Base-by-base conservation (phyloP, 306 rosid species). In the Medicago arabica region DNA sequence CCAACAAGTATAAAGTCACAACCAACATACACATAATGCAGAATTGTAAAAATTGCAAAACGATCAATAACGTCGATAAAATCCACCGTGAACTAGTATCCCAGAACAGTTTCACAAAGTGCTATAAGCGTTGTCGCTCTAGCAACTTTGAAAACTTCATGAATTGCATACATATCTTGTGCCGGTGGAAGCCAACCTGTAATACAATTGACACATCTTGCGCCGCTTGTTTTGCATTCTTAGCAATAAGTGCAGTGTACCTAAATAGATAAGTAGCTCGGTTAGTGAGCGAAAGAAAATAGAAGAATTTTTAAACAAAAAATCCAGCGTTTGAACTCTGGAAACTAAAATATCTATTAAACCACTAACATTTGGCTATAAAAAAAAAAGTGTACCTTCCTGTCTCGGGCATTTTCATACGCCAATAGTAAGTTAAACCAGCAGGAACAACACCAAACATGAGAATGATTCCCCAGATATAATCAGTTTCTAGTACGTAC, bases 391-490 rank as follows among this genome's bases (percentile, higher is more conserved):
- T 25, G 71, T 80, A 80, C 11, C 84, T 62, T 1, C 80, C 84
- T 2, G 84, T 80, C 50, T 80, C 84, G 0, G 84, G 84, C 84
- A 80, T 80, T 41, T 75, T 68, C 84, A 80, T 80, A n/a, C 83
- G 75, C 83, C 83, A 80, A 39, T 80, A 80, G 60, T 44, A 80
- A 9, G 83, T 80, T 4, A 80, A 50, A 1, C 36, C 75, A 11
- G 83, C 83, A 10, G 83, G 83, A 2, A 80, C 12, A 9, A 79
- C 75, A n/a, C 79, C 83, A 23, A 80, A 80, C 79, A 80, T 80
- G 7, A 80, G 2, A 57, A 80, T 74, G 2, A 80, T 80, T 13
- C 83, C 68, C 83, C 83, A 80, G 7, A 80, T 75, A 18, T 74
- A 74, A 18, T 80, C 83, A 12, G 79, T 71, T 67, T 80, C 7